Evolutionary conservation across 2,329 filamentous ascomycete genomes (phyloP).

Genomic region (Rhynchosporium graminicola): DNA sequence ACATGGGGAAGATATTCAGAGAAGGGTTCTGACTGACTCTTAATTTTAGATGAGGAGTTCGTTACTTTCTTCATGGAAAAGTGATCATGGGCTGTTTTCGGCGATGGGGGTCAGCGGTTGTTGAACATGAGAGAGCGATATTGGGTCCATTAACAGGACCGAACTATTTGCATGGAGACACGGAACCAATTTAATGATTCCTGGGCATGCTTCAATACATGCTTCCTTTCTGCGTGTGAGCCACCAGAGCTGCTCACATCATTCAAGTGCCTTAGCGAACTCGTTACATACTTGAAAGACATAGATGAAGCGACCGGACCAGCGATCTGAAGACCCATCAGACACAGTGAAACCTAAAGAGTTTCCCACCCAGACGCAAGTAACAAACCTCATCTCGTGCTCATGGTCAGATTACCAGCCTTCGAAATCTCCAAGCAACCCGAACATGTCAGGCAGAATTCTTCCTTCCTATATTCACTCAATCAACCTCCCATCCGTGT

Average conservation of each 20-base stretch:
- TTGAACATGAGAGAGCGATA: background rate
- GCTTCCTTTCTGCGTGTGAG: background rate
- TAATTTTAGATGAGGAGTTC: slow-evolving; percentile 21
- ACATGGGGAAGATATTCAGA: background rate
- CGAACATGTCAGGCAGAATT: background rate
- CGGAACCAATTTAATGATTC: slow-evolving; percentile 10
- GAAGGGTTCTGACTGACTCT: background rate
- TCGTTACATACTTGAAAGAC: background rate
- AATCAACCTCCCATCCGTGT: background rate
- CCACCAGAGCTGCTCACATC: background rate
- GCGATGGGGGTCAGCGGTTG: background rate
- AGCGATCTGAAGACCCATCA: background rate
- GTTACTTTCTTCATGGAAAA: slow-evolving; percentile 23
- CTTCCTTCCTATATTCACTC: background rate
- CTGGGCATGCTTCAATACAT: background rate
- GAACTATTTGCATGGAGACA: slow-evolving; percentile 1
- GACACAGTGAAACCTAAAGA: background rate
- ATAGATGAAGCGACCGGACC: background rate
- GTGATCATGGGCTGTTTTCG: background rate
- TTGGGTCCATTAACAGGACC: background rate
- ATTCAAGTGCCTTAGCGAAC: background rate
- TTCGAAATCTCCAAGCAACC: background rate
- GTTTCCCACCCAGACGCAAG: too few species aligned
- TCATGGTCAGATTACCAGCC: too few species aligned
- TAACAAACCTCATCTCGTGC: too few species aligned